phyloP scores from a whole-genome alignment of 495 filamentous ascomycete genomes.

The Pyronema omphalodes region DNA sequence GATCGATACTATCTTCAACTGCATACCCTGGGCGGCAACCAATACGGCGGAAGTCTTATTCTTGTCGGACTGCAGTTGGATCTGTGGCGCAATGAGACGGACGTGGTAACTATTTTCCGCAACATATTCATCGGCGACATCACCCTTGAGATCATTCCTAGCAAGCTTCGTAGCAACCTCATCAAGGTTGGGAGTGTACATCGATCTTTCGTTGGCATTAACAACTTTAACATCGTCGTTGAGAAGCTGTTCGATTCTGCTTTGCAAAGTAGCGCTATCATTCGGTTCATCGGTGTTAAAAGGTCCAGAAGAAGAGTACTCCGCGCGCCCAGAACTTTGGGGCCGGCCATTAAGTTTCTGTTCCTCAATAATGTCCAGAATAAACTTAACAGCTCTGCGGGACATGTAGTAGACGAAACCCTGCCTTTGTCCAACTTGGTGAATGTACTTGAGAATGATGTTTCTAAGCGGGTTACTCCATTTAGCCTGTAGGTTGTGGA shows the following conservation, averaged over 20 bases:
- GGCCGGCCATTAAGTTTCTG: constrained; percentile 44
- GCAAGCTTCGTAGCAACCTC: constrained; percentile 26
- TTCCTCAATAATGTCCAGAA: constrained; percentile 89
- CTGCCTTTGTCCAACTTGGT: constrained; percentile 87
- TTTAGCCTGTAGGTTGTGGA: constrained; percentile 92
- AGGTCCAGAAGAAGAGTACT: constrained; percentile 25
- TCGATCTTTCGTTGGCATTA: constrained; percentile 41
- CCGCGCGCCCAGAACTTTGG: constrained; percentile 14
- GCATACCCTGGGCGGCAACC: constrained; percentile 91
- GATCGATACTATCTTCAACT: constrained; percentile 86
- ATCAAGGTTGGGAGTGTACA: constrained; percentile 14
- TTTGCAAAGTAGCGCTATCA: constrained; percentile 28
- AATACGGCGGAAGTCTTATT: constrained; percentile 81
- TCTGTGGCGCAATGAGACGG: constrained; percentile 87
- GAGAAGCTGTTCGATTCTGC: constrained; percentile 72
- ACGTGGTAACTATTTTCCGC: constrained; percentile 87
- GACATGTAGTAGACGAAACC: constrained; percentile 98
- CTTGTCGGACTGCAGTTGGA: constrained; percentile 95
- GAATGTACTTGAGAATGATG: constrained; percentile 90
- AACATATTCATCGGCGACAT: constrained; percentile 77
- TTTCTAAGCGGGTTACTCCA: constrained; percentile 95
- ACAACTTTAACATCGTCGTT: constrained; percentile 72
- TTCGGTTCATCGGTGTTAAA: constrained; percentile 34
- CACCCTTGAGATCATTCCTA: constrained; percentile 43
- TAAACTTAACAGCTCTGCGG: constrained; percentile 88